Base-by-base conservation (phyloP, 495 filamentous ascomycete species). In the Podospora bellae-mahoneyi region DNA sequence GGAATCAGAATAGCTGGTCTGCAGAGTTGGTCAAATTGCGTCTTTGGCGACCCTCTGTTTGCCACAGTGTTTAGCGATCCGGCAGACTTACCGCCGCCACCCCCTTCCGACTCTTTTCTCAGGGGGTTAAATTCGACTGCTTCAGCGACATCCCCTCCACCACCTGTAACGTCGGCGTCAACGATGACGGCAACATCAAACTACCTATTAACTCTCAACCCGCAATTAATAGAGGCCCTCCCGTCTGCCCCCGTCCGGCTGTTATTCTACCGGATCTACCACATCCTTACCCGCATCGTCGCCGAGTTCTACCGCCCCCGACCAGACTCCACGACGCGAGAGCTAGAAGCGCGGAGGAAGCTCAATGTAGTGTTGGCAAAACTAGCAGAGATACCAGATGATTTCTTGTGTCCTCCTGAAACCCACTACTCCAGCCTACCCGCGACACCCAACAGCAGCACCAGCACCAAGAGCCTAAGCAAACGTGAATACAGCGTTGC, bases 1-100 rank as follows among this genome's bases (percentile, higher is more conserved):
- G 63, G 16, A 53, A 30, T 77, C 13, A 61, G 64, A 3, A 66
- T 81, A 20, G 75, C 71, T 6, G 80, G 81, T 16, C 69, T 83
- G 10, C 70, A 71, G 39, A 78, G 84, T 72, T 88, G 84, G 82
- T 83, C 82, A 48, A 81, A 82, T 64, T 81, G 80, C 62, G 66
- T 89, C 13, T 89, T 88, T 71, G 87, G 87, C 39, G 88, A 90
- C 69, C 86, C 86, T 3, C 74, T 86, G 19, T 74, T 90, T 57
- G 80, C 79, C 3, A 78, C 78, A 4, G 81, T 79, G 5, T 88
- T 88, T 69, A 74, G 73, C 59, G 79, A 79, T 15, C 73, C 76
- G 20, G 44, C 28, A 20, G 30, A 63, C 16, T 18, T 48, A 5
- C 39, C 54, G 19, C 64, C 23, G 0, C 70, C 48, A 5, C 28